Conservation (phyloP, 2,329 filamentous ascomycete species). For the Monilinia fructicola region DNA sequence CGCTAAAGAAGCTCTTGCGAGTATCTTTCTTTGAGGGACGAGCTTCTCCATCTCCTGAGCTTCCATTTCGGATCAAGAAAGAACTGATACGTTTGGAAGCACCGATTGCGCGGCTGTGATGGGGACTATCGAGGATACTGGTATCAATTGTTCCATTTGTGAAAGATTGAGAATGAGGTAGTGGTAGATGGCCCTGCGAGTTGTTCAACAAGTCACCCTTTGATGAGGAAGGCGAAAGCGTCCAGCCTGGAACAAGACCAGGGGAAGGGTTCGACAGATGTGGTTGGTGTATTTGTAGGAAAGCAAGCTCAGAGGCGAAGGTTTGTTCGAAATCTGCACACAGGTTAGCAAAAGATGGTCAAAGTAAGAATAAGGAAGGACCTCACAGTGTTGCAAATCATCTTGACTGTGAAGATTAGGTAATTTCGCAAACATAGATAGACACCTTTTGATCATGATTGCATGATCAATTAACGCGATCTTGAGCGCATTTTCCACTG, state of each 20-base stretch:
- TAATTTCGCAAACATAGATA: constrained; percentile 64
- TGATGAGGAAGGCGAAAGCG: constrained; percentile 26
- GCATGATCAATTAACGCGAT: constrained; percentile 88
- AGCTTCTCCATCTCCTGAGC: constrained; percentile 3
- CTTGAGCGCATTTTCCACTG: constrained; percentile 75
- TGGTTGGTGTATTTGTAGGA: constrained; percentile 56
- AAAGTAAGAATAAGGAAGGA: neutral
- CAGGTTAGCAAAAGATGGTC: constrained; percentile 26
- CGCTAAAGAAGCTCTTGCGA: constrained; percentile 23
- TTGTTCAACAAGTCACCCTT: constrained; percentile 27
- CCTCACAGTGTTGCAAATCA: constrained; percentile 64
- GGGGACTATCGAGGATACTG: constrained; percentile 32
- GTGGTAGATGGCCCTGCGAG: constrained; percentile 23
- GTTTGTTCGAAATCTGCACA: constrained; percentile 58
- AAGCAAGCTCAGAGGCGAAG: constrained; percentile 64
- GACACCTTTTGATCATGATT: constrained; percentile 78
- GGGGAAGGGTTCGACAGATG: constrained; percentile 43
- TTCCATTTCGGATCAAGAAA: constrained; percentile 18
- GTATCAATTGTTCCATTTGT: constrained; percentile 35
- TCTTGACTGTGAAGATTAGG: constrained; percentile 57
- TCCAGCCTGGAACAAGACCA: constrained; percentile 43
- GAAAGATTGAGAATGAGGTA: constrained; percentile 30
- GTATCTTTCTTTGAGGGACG: constrained; percentile 14
- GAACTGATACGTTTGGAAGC: constrained; percentile 22
- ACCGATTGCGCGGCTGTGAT: constrained; percentile 20